Conservation (phyloP, 129 eudicot genomes). For the Dittrichia graveolens region DNA sequence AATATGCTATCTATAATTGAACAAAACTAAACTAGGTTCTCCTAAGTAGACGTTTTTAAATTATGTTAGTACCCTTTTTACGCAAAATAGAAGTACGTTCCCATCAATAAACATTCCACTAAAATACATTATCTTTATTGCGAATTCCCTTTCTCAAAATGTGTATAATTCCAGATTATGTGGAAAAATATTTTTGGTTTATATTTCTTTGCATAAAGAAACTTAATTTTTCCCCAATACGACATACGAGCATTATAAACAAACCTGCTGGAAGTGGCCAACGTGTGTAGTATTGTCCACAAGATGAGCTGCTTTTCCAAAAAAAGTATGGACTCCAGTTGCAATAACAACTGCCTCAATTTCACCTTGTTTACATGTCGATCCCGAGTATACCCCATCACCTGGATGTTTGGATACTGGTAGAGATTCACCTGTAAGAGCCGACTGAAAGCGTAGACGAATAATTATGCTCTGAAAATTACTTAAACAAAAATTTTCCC, state of each 20-base stretch:
- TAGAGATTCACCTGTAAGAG: slow-evolving; percentile 60
- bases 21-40: no score
- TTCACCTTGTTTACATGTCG: slow-evolving; percentile 65
- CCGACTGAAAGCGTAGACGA: slow-evolving; percentile 41
- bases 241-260: not conserved
- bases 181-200: no score
- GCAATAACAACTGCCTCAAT: slow-evolving; percentile 59
- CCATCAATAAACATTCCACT: no score
- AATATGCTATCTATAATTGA: no score
- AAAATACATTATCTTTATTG: no score
- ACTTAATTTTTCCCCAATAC: no score
- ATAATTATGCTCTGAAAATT: slow-evolving; percentile 6
- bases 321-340: slow-evolving; percentile 59
- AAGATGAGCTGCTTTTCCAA: slow-evolving; percentile 65
- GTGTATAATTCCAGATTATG: no score
- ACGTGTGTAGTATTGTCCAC: slow-evolving; percentile 55
- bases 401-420: slow-evolving; percentile 64
- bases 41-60: no score
- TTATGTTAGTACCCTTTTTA: no score
- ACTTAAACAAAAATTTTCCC: not conserved
- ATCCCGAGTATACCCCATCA: slow-evolving; percentile 58
- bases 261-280: slow-evolving; percentile 58
- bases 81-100: no score
- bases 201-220: no score
- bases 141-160: no score